Base-by-base conservation (phyloP, 1,139 yeast species). In the Geotrichum cucujoidarum region DNA sequence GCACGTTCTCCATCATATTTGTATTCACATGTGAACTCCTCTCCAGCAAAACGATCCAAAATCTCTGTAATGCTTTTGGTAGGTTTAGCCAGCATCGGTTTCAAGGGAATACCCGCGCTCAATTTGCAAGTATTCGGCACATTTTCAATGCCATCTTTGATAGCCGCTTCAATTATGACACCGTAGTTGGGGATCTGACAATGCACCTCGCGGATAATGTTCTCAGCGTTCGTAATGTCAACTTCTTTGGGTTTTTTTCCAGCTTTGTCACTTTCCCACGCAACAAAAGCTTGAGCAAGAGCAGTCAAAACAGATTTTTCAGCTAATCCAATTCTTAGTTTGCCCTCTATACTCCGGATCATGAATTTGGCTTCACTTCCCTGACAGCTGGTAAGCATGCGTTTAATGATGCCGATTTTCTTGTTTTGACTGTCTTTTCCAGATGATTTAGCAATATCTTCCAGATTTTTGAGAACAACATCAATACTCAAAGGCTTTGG, bases 1-100 rank as follows among this genome's bases (percentile, higher is more conserved):
- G 97, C 97, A 58, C 99, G 77, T 67, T 94, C 98, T 40, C 99
- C 99, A 64, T 92, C 98, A 61, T 92, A 92, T 62, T 92, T 92
- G 69, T 90, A 92, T 63, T 92, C 98, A 64, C 97, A 90, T 0
- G 97, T 89, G 61, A 92, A 92, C 51, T 78, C 79, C 57, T 83
- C 84, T 30, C 83, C 90, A 56, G 84, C 86, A 64, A 92, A 89
- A 48, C 95, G 73, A 63, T 92, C 96, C 51, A 92, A 73, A 0
- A 94, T 86, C 62, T 94, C 99, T 25, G 85, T 77, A 40, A 94
- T 82, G 2, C 96, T 79, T 61, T 92, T 92, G 0, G 98, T 90
- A 1, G 99, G 98, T 63, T 92, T 92, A 4, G 99, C 99, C 60
- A 92, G 76, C 98, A 92, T 92, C 0, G 99, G 98, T 62, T 90